Evolutionary conservation across 2,329 filamentous ascomycete genomes (phyloP).

Genomic region (Hymenoscyphus albidus): DNA sequence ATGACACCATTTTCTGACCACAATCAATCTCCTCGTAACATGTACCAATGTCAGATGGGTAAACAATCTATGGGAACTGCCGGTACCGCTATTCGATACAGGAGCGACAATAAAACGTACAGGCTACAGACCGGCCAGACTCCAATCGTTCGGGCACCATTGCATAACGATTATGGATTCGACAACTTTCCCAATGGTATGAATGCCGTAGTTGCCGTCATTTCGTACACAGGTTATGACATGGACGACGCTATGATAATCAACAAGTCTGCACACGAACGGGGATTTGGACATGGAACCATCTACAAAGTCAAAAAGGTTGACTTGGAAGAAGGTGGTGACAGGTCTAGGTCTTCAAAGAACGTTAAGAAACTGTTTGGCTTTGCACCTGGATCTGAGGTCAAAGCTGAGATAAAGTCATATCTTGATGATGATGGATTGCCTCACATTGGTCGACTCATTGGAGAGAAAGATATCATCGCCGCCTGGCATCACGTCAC

Average conservation of each 20-base stretch:
- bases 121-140: conserved; percentile 93
- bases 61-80: conserved; percentile 99
- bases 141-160: conserved; percentile 82
- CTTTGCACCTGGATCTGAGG: conserved; percentile 73
- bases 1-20: conserved; percentile 99
- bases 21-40: conserved; percentile 97
- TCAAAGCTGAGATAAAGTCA: conserved; percentile 66
- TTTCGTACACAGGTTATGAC: conserved; percentile 98
- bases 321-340: conserved; percentile 73
- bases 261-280: conserved; percentile 94
- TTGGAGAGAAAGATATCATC: conserved; percentile 78
- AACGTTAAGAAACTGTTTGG: conserved; percentile 82
- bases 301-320: conserved; percentile 98
- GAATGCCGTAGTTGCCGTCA: conserved; percentile 94
- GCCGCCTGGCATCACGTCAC: conserved; percentile 88
- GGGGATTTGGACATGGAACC: conserved; percentile 91
- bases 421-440: conserved; percentile 85
- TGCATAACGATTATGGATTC: conserved; percentile 93
- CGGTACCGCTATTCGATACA: conserved; percentile 75
- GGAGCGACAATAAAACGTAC: conserved; percentile 97
- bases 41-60: conserved; percentile 99
- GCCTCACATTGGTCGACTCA: conserved; percentile 71
- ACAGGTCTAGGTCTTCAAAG: conserved; percentile 60
- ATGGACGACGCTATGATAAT: conserved; percentile 99
- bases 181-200: conserved; percentile 98